These are phyloP conservation scores for Sphaerulina populicola DNA, from an alignment of 2,329 filamentous ascomycete species.

Conservation along the genomic window DNA sequence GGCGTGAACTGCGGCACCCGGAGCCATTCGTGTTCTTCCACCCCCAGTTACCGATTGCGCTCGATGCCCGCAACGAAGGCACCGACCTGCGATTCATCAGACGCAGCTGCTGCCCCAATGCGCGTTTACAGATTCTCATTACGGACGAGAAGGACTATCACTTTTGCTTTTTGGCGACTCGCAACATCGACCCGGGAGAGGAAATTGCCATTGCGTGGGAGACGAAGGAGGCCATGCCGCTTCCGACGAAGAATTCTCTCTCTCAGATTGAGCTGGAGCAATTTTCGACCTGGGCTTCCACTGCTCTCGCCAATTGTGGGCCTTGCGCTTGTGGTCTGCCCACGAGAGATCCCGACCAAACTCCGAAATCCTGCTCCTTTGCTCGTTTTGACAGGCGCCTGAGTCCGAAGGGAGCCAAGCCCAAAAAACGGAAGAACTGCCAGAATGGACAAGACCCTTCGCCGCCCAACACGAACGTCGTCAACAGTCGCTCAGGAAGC, in stretches of 20 bases:
- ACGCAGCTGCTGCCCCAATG: constrained; percentile 83
- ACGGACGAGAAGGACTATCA: constrained; percentile 72
- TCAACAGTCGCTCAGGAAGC: constrained; percentile 53
- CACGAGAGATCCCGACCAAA: constrained; percentile 1
- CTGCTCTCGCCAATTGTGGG: constrained; percentile 67
- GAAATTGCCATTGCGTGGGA: constrained; percentile 60
- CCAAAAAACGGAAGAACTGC: constrained; percentile 43
- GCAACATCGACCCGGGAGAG: constrained; percentile 62
- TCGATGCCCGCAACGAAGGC: constrained; percentile 82
- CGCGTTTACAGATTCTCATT: constrained; percentile 77
- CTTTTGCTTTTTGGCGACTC: constrained; percentile 84
- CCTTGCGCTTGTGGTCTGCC: constrained; percentile 62
- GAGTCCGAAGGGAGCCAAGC: constrained; percentile 35
- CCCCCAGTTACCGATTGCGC: constrained; percentile 78
- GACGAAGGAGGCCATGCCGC: constrained; percentile 34
- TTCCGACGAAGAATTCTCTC: constrained; percentile 17
- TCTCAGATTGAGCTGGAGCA: constrained; percentile 23
- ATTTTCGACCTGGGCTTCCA: constrained; percentile 56
- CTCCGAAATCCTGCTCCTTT: not conserved
- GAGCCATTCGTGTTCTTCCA: constrained; percentile 59
- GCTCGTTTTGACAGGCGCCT: constrained; percentile 30
- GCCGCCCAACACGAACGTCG: constrained; percentile 47
- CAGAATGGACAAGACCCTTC: constrained; percentile 44
- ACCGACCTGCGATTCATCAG: constrained; percentile 82
- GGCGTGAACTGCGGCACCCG: constrained; percentile 42